Percentiles rank a stretch among this genome's conserved stretches.
These are phyloP conservation scores for Apophysomyces variabilis DNA, from an alignment of 371 early-diverging fungal species.

Conservation along the genomic window DNA sequence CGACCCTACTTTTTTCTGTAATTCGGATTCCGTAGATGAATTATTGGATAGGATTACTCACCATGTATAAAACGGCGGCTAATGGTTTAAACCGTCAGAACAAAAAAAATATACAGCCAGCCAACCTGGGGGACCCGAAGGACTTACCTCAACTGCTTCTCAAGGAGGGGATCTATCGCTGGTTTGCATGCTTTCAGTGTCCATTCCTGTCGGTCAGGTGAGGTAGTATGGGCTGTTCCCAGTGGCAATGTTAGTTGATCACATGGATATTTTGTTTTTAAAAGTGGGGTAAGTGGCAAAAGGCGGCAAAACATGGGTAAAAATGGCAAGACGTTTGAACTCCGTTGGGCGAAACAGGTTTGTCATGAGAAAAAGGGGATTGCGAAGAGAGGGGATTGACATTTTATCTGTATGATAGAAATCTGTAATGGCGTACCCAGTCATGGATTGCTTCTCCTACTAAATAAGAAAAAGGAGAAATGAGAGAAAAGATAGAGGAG, in stretches of 20 bases:
- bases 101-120: too few relatives aligned
- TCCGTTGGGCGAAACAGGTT: background rate
- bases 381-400: background rate
- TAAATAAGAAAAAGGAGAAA: background rate
- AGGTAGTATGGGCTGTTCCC: too few relatives aligned
- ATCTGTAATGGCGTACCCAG: too few relatives aligned
- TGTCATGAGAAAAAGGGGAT: background rate
- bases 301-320: slow-evolving; percentile 15
- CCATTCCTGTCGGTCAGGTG: too few relatives aligned
- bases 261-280: background rate
- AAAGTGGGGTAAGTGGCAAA: slow-evolving; percentile 11
- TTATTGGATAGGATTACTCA: slow-evolving; percentile 7
- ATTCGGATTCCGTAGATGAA: background rate
- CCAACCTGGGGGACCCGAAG: too few relatives aligned
- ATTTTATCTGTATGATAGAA: background rate
- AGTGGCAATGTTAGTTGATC: background rate
- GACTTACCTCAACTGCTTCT: too few relatives aligned
- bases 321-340: background rate
- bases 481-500: background rate
- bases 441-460: too few relatives aligned
- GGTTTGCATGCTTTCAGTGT: too few relatives aligned
- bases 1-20: slow-evolving; percentile 5
- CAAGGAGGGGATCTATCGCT: too few relatives aligned
- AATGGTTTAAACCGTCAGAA: background rate
- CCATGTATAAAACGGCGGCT: background rate